Evolutionary conservation across 2,329 filamentous ascomycete species (phyloP).

Genomic region (Sporothrix brasiliensis): DNA sequence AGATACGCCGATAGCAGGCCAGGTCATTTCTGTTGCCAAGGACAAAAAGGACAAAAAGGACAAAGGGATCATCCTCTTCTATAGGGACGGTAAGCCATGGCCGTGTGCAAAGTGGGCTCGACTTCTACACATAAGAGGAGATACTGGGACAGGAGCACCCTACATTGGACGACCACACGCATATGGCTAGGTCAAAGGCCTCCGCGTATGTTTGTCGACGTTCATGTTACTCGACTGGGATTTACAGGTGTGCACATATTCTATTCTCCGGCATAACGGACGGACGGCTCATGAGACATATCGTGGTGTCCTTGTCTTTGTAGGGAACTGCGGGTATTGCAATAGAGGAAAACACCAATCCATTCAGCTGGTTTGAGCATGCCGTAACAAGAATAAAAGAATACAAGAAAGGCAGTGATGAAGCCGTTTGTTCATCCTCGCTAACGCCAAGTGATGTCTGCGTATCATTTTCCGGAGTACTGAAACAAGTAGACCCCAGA

Average conservation of each 20-base stretch:
- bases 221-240: too few relatives aligned
- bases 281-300: too few relatives aligned
- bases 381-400: neutral
- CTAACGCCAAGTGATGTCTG: neutral
- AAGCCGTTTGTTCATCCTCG: neutral
- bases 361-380: neutral
- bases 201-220: too few relatives aligned
- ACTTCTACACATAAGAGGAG: neutral
- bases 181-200: too few relatives aligned
- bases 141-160: neutral
- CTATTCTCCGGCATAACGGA: too few relatives aligned
- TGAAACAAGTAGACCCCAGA: neutral
- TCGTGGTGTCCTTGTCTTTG: too few relatives aligned
- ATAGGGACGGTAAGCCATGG: neutral
- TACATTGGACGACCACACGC: too few relatives aligned
- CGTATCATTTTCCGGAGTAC: constrained; percentile 20
- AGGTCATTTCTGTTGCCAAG: neutral
- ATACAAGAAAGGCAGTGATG: neutral
- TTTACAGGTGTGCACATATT: too few relatives aligned
- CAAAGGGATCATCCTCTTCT: neutral
- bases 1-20: neutral
- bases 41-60: neutral
- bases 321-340: too few relatives aligned
- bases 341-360: too few relatives aligned
- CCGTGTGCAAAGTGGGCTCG: neutral